These are phyloP conservation scores for Septoria petroselini DNA, from an alignment of 2,329 filamentous ascomycete genomes.

Conservation along the genomic window DNA sequence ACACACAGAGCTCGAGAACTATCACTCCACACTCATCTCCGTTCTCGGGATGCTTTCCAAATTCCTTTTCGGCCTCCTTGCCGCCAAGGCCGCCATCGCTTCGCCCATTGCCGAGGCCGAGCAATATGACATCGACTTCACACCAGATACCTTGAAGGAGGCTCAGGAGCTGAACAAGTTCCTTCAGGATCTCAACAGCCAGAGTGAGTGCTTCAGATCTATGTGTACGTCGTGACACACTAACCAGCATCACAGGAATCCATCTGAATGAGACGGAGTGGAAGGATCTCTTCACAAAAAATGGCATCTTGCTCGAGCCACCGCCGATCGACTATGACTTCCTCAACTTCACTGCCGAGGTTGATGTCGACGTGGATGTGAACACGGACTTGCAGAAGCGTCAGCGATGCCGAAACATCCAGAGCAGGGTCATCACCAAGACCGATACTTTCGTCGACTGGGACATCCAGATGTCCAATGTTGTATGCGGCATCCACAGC, in stretches of 20 bases:
- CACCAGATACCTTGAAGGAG: conserved; percentile 2
- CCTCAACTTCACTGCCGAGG: conserved; percentile 15
- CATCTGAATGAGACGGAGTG: conserved; percentile 2
- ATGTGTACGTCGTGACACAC: background rate
- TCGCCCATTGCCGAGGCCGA: background rate
- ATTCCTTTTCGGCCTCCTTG: conserved; percentile 8
- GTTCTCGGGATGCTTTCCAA: conserved; percentile 11
- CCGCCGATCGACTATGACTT: conserved; percentile 13
- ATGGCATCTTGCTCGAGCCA: conserved; percentile 4
- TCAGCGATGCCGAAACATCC: conserved; percentile 10
- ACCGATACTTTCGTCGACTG: conserved; percentile 20
- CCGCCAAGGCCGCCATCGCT: conserved; percentile 8
- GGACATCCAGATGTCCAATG: conserved; percentile 25
- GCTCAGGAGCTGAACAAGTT: conserved; percentile 4
- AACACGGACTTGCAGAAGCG: conserved; percentile 8
- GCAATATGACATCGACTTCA: background rate
- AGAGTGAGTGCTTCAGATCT: background rate
- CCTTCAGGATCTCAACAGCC: conserved; percentile 1
- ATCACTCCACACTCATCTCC: background rate
- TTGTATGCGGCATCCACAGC: conserved; percentile 12
- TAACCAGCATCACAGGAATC: background rate
- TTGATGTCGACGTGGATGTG: conserved; percentile 7
- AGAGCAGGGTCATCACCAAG: conserved; percentile 1
- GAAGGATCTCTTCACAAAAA: conserved; percentile 4
- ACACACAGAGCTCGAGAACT: background rate